Percentiles rank a stretch among this genome's conserved stretches.
Evolutionary conservation across 495 filamentous ascomycete genomes (phyloP).

Genomic region (Tuber microsphaerosporum): DNA sequence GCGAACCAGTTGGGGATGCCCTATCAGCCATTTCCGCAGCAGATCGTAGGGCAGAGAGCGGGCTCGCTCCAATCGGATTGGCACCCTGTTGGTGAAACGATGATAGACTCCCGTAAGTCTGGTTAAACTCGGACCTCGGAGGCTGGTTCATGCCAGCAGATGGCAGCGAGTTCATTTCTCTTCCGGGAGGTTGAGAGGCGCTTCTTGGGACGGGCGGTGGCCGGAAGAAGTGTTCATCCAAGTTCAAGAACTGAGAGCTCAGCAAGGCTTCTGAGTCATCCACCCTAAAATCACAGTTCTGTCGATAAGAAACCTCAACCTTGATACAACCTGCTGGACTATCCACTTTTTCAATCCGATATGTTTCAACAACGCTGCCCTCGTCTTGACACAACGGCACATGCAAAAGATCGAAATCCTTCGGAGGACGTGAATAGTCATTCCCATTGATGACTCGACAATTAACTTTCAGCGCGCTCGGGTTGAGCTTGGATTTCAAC

Average conservation of each 20-base stretch:
- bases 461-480: slow-evolving; percentile 60
- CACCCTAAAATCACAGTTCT: slow-evolving; percentile 79
- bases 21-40: slow-evolving; percentile 51
- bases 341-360: slow-evolving; percentile 69
- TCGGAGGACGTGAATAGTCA: slow-evolving; percentile 42
- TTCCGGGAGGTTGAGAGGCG: slow-evolving; percentile 34
- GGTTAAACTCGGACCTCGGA: slow-evolving; percentile 57
- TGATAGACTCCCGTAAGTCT: slow-evolving; percentile 85
- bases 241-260: slow-evolving; percentile 91
- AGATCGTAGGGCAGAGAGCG: slow-evolving; percentile 73
- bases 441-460: slow-evolving; percentile 68
- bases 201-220: slow-evolving; percentile 50
- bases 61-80: slow-evolving; percentile 63
- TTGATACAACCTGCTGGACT: slow-evolving; percentile 79
- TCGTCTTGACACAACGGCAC: slow-evolving; percentile 63
- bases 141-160: slow-evolving; percentile 43
- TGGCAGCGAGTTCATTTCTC: slow-evolving; percentile 68
- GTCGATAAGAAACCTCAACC: slow-evolving; percentile 73
- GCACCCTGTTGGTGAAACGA: slow-evolving; percentile 66
- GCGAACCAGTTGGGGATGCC: slow-evolving; percentile 53
- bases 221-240: slow-evolving; percentile 78
- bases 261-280: slow-evolving; percentile 84
- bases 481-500: slow-evolving; percentile 55
- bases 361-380: slow-evolving; percentile 63
- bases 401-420: slow-evolving; percentile 57